Base-by-base conservation (phyloP, 352 stramenopile species). In the Nothophytophthora sp. region DNA sequence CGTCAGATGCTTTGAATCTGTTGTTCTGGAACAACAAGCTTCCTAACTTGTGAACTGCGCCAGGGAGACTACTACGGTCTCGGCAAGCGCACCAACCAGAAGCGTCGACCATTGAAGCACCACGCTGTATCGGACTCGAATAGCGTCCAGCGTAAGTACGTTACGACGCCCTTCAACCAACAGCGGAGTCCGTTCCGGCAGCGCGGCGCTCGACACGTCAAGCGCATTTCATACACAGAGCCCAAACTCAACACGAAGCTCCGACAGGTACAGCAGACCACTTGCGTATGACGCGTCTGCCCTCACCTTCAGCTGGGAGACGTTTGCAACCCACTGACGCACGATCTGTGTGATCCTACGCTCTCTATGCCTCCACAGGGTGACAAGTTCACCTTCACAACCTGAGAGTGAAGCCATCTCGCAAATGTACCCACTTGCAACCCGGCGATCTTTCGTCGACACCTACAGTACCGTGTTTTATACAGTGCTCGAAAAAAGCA, bases 181-280 rank as follows among this genome's bases (percentile, higher is more conserved):
- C 54, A 66, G 11, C 52, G 47, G 37, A 67, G 32, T 22, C 52
- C 40, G 36, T 63, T 54, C 45, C 52, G 36, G 13, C 50, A 54
- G 60, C 69, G 67, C 19, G 47, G 42, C 20, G 56, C 41, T 19
- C 73, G 75, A 27, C 53, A 54, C 12, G 49, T 64, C 22, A 49
- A 71, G 33, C 63, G 57, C 16, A 48, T 90, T 33, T 90, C 74
- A 25, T 92, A 92, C 59, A 63, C 49, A 0, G 76, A 88, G 20
- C 81, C 81, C 36, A 92, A 90, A 50, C 67, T 92, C 54, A 92
- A 88, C 61, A 81, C 72, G 5, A 92, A 92, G 53, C 74, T 92
- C 24, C 81, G 81, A 16, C 76, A 90, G 79, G 81, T 92, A 60
- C 36, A 64, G 27, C 18, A 56, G 27, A 20, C 38, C 20, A n/a